Evolutionary conservation across 768 basidiomycete species (phyloP), one percentile per base, ranked within the genome.

Genomic region (Ephemerocybe angulata): DNA sequence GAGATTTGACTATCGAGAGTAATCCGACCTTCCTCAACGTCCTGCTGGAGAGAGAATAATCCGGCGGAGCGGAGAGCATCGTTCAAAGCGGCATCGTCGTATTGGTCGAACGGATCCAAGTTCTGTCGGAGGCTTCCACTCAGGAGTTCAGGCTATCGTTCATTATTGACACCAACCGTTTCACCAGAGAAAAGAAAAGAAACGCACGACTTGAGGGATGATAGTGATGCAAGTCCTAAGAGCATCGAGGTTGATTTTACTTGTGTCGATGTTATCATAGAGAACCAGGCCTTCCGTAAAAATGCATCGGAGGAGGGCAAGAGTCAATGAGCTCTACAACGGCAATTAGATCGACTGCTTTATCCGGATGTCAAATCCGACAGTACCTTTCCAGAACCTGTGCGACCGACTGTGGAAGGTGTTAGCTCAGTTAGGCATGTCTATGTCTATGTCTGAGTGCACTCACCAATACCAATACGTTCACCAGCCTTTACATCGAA

Each of bases 161-260:
- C 35, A 7, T n/a, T 21, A 13, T 38, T 7, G 2, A 31, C 17
- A 7, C 53, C 1, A 53, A 30, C 3, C n/a, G 19, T 7, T 22
- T 6, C 19, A 38, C 19, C 15, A n/a, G 10, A 40, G 8, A 28
- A 33, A 22, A 12, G 43, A 19, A 48, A 13, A 1, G 43, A 12
- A n/a, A 57, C 69, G 54, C 42, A 71, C 73, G 38, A 75, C 67
- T 61, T 78, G 77, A 3, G 76, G 78, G 21, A 81, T 85, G 62
- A 84, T 81, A 1, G 83, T 84, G 51, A 87, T 76, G 52, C 76
- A 76, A 4, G 74, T 73, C 10, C 85, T 70, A 12, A 87, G 70
- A 4, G 70, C 77, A 54, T 85, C 76, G 0, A 86, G 69, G 58
- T 84, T 83, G 57, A 85, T 64, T 8, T 66, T 64, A 41, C 68